Base-by-base conservation (phyloP, 768 basidiomycete genomes). In the Daedalea quercina region DNA sequence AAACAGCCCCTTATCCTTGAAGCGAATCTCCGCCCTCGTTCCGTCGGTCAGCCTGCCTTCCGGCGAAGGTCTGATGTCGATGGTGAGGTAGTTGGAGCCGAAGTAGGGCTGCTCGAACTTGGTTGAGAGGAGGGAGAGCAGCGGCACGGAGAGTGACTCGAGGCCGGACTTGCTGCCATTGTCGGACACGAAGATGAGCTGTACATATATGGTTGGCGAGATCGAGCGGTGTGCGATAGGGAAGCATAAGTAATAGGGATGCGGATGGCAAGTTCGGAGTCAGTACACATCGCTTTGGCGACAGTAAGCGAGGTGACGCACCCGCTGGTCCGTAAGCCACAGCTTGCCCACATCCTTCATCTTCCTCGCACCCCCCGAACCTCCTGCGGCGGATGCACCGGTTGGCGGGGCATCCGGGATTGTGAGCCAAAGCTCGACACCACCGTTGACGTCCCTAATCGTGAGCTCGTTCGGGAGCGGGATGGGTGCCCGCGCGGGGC, bases 91-190 rank as follows among this genome's bases (percentile, higher is more conserved):
- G 66, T 91, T 91, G 9, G 77, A 66, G 44, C 77, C 78, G 51
- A 91, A 83, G 9, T 80, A 76, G 3, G 90, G 90, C 63, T 90
- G 89, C 58, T 88, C 81, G 63, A 86, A 90, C 57, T 74, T 76
- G 19, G 86, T 85, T 9, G 80, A 78, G 12, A 89, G 68, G 54
- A 91, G 79, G 0, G 84, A 73, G 31, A 72, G 75, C 6, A 88
- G 72, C 4, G 85, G 87, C 31, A 90, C 62, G 11, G 74, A 72
- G 44, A 80, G 58, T 17, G 77, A 73, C 12, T 73, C 67, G 57
- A 80, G 68, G 31, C 67, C 55, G 22, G 70, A 57, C 34, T 51
- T 53, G 44, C 50, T 44, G 22, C 47, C 45, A 33, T 46, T 25
- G 40, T 59, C 57, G 15, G 65, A 49, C 31, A 59, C 75, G 68